phyloP scores from a whole-genome alignment of 73 alveolate species.

The Paraurostyla sp. region DNA sequence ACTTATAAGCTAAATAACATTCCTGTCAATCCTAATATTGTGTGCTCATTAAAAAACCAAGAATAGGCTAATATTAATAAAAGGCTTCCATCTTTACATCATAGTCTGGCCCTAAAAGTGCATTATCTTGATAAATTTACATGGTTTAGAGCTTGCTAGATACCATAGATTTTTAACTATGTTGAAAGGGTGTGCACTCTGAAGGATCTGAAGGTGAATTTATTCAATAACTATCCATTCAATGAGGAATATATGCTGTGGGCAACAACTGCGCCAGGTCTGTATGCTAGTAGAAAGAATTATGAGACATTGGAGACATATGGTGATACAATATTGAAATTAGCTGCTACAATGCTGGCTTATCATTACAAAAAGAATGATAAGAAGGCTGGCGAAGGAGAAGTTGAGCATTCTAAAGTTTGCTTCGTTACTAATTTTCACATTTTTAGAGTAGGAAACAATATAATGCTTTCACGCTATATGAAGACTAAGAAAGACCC shows the following conservation, averaged over 20 bases:
- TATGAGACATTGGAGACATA: conserved; percentile 75
- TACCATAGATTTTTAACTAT: conserved; percentile 41
- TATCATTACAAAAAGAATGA: conserved; percentile 51
- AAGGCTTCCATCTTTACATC: background rate
- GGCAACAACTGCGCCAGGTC: conserved; percentile 64
- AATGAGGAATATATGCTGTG: conserved; percentile 57
- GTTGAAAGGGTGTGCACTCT: conserved; percentile 33
- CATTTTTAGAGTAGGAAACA: conserved; percentile 51
- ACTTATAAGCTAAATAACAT: background rate
- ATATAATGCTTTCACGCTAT: background rate
- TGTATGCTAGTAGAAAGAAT: conserved; percentile 11
- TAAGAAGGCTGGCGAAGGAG: conserved; percentile 64
- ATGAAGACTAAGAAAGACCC: conserved; percentile 44
- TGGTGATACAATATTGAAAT: conserved; percentile 77
- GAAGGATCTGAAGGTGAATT: conserved; percentile 9
- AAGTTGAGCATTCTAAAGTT: conserved; percentile 47
- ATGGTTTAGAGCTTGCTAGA: conserved; percentile 26
- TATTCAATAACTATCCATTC: conserved; percentile 9
- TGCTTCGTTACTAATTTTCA: conserved; percentile 61
- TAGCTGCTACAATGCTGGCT: conserved; percentile 67
- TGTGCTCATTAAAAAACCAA: background rate
- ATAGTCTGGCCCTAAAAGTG: background rate
- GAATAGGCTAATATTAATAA: background rate
- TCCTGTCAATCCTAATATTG: conserved; percentile 42
- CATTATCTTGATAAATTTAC: conserved; percentile 42